Evolutionary conservation across 2,329 filamentous ascomycete genomes (phyloP), one percentile per base, ranked within the genome.

Genomic region (Claviceps sp.): DNA sequence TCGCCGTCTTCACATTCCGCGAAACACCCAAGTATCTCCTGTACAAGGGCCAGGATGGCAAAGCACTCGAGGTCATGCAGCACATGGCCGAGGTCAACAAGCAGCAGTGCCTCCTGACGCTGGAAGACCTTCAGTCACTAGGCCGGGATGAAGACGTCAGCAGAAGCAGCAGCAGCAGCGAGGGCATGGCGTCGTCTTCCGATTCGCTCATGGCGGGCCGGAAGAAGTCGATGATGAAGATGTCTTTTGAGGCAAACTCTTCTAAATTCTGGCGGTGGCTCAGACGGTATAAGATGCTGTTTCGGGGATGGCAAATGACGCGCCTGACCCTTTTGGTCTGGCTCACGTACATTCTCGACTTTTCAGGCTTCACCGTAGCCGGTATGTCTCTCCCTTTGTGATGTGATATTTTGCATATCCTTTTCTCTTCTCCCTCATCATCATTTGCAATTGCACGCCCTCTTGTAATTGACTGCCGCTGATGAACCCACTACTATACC

Each of bases 1-100:
- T 72, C 42, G 62, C 72, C 43, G 53, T 72, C n/a, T 74, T 77
- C 51, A 65, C 64, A n/a, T 69, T 76, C 43, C 67, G 63, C 37
- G 73, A 74, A 59, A 71, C 71, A 1, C 74, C 72, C 20, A 71
- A 73, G 47, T 76, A 66, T 49, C 66, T 75, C 11, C 60, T 76
- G 38, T 68, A 65, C 45, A 63, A 67, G 16, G 70, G 72, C 3
- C 61, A 67, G 0, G 71, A 76, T 29, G 67, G 66, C 17, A 66
- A 78, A 47, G 74, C 74, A 1, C 69, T 74, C 6, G 64, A 70
- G 8, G 65, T 72, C 0, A 66, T 79, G 3, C 71, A 75, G 48
- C 66, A 71, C 44, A 69, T 76, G 42, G 72, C 72, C 3, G 57
- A 64, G 14, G 55, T 66, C 23, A 71, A 71, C 51, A 66, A 66